These are phyloP conservation scores for Kazachstania sp. DNA, from an alignment of 1,139 yeast genomes.

Conservation along the genomic window DNA sequence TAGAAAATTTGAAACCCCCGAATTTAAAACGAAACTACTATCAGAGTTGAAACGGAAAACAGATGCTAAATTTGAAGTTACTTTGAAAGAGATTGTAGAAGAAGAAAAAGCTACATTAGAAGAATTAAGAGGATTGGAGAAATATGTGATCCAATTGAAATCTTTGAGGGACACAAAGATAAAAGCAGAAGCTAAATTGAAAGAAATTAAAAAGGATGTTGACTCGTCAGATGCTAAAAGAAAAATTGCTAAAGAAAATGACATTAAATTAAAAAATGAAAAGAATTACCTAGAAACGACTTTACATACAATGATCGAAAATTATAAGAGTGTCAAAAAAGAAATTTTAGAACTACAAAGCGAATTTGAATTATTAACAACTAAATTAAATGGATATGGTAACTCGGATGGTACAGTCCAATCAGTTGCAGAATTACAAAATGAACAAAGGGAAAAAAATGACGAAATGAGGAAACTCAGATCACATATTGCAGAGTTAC, in stretches of 20 bases:
- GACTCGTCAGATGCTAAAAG: neutral
- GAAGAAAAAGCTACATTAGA: constrained; percentile 36
- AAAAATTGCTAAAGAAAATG: constrained; percentile 16
- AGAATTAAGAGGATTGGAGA: constrained; percentile 29
- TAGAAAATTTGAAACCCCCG: constrained; percentile 43
- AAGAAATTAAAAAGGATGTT: neutral
- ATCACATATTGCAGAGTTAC: constrained; percentile 36
- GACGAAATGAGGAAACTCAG: constrained; percentile 41
- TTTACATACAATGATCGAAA: constrained; percentile 19
- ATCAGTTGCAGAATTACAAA: constrained; percentile 45
- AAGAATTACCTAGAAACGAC: constrained; percentile 17
- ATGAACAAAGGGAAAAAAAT: constrained; percentile 37
- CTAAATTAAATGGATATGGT: constrained; percentile 31
- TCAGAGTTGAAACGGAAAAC: constrained; percentile 31
- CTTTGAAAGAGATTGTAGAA: constrained; percentile 32
- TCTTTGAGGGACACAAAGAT: neutral
- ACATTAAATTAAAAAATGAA: constrained; percentile 13
- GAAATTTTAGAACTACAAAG: constrained; percentile 31
- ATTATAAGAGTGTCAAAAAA: constrained; percentile 14
- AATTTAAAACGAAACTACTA: constrained; percentile 30
- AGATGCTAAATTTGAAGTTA: constrained; percentile 24
- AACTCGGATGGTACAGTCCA: constrained; percentile 15
- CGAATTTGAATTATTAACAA: constrained; percentile 34
- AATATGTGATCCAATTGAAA: constrained; percentile 14
- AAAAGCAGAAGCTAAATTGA: neutral